Conservation (phyloP, 148 eudicot species). For the Gaultheria prostrata region DNA sequence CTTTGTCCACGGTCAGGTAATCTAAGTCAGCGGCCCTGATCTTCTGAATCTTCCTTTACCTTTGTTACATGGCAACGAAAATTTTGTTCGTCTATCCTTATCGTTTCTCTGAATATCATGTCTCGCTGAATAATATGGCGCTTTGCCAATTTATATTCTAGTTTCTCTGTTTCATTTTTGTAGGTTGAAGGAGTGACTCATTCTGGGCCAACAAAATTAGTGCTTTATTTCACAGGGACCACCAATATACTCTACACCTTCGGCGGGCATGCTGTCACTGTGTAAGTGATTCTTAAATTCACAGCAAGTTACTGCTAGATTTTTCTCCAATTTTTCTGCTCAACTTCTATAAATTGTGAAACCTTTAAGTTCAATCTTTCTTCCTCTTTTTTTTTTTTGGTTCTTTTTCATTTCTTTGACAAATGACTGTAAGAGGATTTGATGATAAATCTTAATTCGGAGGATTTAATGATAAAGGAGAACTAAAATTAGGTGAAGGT, state of each 20-base stretch:
- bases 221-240: slow-evolving; percentile 66
- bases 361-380: neutral
- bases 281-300: slow-evolving; percentile 37
- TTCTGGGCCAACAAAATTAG: slow-evolving; percentile 53
- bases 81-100: neutral
- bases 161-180: neutral
- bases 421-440: neutral
- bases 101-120: neutral
- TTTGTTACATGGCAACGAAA: neutral
- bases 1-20: slow-evolving; percentile 65
- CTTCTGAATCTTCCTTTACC: neutral
- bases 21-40: neutral
- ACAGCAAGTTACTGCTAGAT: neutral
- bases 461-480: neutral
- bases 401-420: neutral
- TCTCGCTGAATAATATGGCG: neutral
- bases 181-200: slow-evolving; percentile 61
- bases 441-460: neutral
- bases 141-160: neutral
- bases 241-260: slow-evolving; percentile 76
- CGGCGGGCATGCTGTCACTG: slow-evolving; percentile 81
- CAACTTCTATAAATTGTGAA: neutral
- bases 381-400: neutral
- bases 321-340: neutral
- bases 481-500: neutral